Evolutionary conservation across 768 basidiomycete genomes (phyloP).

Genomic region (Lactifluus volemus): DNA sequence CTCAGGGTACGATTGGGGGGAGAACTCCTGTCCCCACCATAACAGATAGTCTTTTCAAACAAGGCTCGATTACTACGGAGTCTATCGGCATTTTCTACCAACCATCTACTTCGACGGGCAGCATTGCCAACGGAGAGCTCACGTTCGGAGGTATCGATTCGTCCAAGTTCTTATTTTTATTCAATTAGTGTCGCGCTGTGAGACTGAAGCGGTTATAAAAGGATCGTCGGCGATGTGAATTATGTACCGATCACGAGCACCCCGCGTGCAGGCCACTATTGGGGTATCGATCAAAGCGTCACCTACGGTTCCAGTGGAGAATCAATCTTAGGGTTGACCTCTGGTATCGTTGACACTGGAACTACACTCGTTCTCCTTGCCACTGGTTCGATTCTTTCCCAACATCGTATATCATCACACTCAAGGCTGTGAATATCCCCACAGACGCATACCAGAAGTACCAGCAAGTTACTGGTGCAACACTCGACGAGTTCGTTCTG

Average conservation of each 20-base stretch:
- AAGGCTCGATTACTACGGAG: constrained; percentile 38
- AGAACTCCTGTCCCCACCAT: constrained; percentile 40
- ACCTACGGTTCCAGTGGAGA: constrained; percentile 27
- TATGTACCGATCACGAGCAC: constrained; percentile 37
- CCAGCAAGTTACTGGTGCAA: too few relatives aligned
- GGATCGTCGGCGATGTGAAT: constrained; percentile 29
- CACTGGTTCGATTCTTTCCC: constrained; percentile 23
- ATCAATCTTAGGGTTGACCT: constrained; percentile 28
- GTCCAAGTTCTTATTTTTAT: constrained; percentile 28
- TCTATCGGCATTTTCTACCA: constrained; percentile 45
- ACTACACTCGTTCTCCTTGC: constrained; percentile 49
- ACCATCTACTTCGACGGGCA: constrained; percentile 32
- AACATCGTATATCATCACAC: too few relatives aligned
- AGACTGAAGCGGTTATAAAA: constrained; percentile 2
- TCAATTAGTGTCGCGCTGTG: constrained; percentile 16
- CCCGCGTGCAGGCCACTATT: constrained; percentile 40
- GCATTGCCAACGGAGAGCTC: constrained; percentile 43
- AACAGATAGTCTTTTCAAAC: constrained; percentile 45
- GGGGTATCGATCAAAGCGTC: constrained; percentile 41
- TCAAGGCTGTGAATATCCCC: too few relatives aligned
- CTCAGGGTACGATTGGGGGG: constrained; percentile 34
- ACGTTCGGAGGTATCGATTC: constrained; percentile 46
- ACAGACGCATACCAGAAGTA: too few relatives aligned
- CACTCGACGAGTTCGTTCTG: too few relatives aligned
- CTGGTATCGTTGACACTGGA: constrained; percentile 47